Conservation (phyloP, 129 eudicot genomes). For the Lactuca saligna region DNA sequence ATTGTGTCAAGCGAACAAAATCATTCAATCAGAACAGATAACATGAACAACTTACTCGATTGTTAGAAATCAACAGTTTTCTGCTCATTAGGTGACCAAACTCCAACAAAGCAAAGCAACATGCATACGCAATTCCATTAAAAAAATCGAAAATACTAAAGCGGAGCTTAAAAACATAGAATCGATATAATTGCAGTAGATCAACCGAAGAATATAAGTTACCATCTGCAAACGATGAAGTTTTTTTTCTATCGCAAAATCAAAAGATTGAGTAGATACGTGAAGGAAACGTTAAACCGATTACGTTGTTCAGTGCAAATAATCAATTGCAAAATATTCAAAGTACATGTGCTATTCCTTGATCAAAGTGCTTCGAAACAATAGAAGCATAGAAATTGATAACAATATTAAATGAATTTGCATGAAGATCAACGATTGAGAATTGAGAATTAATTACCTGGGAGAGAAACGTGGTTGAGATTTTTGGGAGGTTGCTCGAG, state of each 20-base stretch:
- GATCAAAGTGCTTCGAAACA: slow-evolving; percentile 12
- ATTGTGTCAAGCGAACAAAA: background rate
- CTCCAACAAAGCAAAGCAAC: slow-evolving; percentile 9
- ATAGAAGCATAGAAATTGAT: background rate
- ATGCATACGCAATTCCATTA: slow-evolving; percentile 17
- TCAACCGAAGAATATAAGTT: background rate
- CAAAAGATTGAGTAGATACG: slow-evolving; percentile 2
- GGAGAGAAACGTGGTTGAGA: slow-evolving; percentile 17
- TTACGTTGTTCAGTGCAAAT: background rate
- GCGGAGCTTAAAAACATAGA: slow-evolving; percentile 1
- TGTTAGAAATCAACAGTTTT: slow-evolving; percentile 17
- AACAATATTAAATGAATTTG: slow-evolving; percentile 21
- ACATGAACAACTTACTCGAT: slow-evolving; percentile 17
- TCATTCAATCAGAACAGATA: slow-evolving; percentile 17
- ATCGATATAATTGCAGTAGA: slow-evolving; percentile 7
- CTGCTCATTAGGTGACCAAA: slow-evolving; percentile 12
- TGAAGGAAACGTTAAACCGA: background rate
- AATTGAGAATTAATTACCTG: slow-evolving; percentile 23
- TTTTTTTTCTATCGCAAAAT: slow-evolving; percentile 5
- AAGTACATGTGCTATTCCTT: background rate
- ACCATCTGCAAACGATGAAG: background rate
- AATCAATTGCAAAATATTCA: background rate
- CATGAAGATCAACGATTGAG: slow-evolving; percentile 23
- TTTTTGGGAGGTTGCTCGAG: slow-evolving; percentile 10
- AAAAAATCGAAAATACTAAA: background rate